Percentiles rank a stretch among this genome's conserved stretches.
Evolutionary conservation across 352 stramenopile species (phyloP).

Genomic region (Pythium apleroticum): DNA sequence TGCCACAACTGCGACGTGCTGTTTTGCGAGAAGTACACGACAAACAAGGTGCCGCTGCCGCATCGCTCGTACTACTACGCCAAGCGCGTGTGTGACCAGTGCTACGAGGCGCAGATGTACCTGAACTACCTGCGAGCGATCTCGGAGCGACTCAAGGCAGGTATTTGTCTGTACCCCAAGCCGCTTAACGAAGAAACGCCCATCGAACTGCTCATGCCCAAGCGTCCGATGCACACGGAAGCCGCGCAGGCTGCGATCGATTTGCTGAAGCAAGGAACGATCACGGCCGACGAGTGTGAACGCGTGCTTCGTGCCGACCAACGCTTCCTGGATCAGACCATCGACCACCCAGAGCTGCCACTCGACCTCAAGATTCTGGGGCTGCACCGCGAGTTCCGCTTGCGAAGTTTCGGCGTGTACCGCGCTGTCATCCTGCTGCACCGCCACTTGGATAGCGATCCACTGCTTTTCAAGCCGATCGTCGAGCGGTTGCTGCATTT

Average conservation of each 20-base stretch:
- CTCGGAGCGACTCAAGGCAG: slow-evolving; percentile 79
- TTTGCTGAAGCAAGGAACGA: slow-evolving; percentile 76
- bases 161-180: slow-evolving; percentile 86
- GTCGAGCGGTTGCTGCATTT: slow-evolving; percentile 84
- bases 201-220: slow-evolving; percentile 89
- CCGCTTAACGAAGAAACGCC: slow-evolving; percentile 80
- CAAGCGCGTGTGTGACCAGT: slow-evolving; percentile 86
- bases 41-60: slow-evolving; percentile 74
- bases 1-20: slow-evolving; percentile 80
- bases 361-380: slow-evolving; percentile 84
- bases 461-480: slow-evolving; percentile 85
- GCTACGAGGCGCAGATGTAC: slow-evolving; percentile 82
- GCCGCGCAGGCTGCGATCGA: slow-evolving; percentile 87
- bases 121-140: slow-evolving; percentile 86
- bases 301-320: slow-evolving; percentile 82
- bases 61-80: slow-evolving; percentile 81
- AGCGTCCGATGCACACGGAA: slow-evolving; percentile 74
- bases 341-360: slow-evolving; percentile 83
- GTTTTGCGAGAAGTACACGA: slow-evolving; percentile 83
- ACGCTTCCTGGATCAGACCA: slow-evolving; percentile 80
- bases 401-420: slow-evolving; percentile 77
- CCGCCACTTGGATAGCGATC: slow-evolving; percentile 82
- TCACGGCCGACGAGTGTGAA: slow-evolving; percentile 88
- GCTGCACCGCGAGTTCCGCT: slow-evolving; percentile 86
- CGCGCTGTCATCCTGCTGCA: slow-evolving; percentile 84